A percentile compares a stretch with the other conserved stretches of the same genome.
Evolutionary conservation across 2,329 filamentous ascomycete genomes (phyloP).

Genomic region (Pestalotiopsis sp.): DNA sequence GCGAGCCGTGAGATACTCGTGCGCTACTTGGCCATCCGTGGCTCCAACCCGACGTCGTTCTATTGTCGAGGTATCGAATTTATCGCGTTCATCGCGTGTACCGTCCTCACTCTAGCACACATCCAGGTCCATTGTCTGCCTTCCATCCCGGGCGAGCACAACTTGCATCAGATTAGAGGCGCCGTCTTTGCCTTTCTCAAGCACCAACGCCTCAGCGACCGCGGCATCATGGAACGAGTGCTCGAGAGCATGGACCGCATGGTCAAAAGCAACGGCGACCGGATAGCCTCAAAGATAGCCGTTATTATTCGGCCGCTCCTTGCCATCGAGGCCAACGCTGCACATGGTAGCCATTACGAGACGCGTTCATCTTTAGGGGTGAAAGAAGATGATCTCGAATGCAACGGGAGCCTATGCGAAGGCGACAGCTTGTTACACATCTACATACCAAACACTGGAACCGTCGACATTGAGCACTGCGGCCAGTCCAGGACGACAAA

Average conservation of each 20-base stretch:
- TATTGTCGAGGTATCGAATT: slow-evolving; percentile 47
- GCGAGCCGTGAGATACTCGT: slow-evolving; percentile 45
- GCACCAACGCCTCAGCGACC: slow-evolving; percentile 4
- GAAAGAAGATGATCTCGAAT: background rate
- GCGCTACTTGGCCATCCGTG: slow-evolving; percentile 39
- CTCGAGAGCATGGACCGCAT: slow-evolving; percentile 17
- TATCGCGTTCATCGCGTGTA: slow-evolving; percentile 40
- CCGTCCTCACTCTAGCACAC: slow-evolving; percentile 41
- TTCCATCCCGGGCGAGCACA: background rate
- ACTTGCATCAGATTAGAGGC: background rate
- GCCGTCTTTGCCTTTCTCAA: slow-evolving; percentile 2
- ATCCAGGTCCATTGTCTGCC: slow-evolving; percentile 26
- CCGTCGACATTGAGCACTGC: slow-evolving; percentile 25
- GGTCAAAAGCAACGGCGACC: slow-evolving; percentile 26
- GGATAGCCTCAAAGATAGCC: slow-evolving; percentile 27
- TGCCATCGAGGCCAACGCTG: slow-evolving; percentile 30
- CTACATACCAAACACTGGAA: slow-evolving; percentile 43
- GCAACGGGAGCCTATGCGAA: background rate
- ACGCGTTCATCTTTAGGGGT: background rate
- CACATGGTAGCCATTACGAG: slow-evolving; percentile 4
- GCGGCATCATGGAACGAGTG: slow-evolving; percentile 5
- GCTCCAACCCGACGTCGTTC: slow-evolving; percentile 24
- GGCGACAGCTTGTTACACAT: slow-evolving; percentile 31
- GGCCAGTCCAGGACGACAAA: background rate
- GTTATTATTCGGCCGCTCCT: slow-evolving; percentile 29